These are phyloP conservation scores for Sporothrix pallida DNA, from an alignment of 2,329 filamentous ascomycete genomes.

Conservation along the genomic window DNA sequence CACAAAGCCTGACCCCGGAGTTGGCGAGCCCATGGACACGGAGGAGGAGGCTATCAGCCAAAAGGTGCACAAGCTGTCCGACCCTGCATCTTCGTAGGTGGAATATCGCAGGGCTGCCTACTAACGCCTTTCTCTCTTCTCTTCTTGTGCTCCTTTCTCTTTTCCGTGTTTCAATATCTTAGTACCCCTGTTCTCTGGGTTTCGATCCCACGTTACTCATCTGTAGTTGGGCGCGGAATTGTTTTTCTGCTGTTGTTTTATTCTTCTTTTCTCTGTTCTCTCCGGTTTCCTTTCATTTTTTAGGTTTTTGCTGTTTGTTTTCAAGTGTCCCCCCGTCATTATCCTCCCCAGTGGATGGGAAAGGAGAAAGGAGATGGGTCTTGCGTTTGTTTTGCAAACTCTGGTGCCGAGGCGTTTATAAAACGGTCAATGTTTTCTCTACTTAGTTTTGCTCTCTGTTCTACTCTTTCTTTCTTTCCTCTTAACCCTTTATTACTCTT, in stretches of 20 bases:
- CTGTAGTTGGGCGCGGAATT: too few species aligned
- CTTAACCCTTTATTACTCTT: background rate
- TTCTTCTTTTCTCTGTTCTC: background rate
- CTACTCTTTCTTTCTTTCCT: background rate
- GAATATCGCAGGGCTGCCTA: too few species aligned
- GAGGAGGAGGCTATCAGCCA: conserved; percentile 16
- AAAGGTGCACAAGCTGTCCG: conserved; percentile 24
- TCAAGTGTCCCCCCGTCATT: background rate
- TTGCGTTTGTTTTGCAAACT: background rate
- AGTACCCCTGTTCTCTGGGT: too few species aligned
- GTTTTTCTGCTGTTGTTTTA: conserved; percentile 3
- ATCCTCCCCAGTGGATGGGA: conserved; percentile 15
- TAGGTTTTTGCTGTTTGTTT: background rate
- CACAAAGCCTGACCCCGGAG: background rate
- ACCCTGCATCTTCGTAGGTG: background rate
- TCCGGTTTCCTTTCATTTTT: background rate
- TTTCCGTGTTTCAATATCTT: background rate
- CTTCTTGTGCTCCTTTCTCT: background rate
- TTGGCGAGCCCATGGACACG: conserved; percentile 34
- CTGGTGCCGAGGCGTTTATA: background rate
- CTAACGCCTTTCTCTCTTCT: background rate
- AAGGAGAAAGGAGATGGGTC: background rate
- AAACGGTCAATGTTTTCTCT: background rate
- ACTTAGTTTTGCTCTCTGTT: background rate
- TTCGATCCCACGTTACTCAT: too few species aligned